phyloP scores from a whole-genome alignment of 805 yeast genomes.

The Wickerhamomyces tratensis region DNA sequence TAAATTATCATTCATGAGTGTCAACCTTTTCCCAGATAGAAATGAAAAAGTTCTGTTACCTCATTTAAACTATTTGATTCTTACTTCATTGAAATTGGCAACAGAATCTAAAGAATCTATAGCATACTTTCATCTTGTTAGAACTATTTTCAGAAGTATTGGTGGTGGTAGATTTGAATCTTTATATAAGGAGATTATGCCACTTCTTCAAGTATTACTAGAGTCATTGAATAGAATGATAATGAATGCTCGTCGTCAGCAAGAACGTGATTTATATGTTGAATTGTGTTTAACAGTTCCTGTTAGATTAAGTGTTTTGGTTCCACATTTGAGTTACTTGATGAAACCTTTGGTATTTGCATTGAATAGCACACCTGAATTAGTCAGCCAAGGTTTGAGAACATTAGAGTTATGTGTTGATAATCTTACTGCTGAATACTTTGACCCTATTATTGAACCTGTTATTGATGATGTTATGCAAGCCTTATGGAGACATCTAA shows the following conservation, averaged over 20 bases:
- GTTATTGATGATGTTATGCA: constrained; percentile 91
- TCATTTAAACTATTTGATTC: constrained; percentile 73
- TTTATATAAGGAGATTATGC: constrained; percentile 86
- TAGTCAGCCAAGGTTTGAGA: constrained; percentile 89
- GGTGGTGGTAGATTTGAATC: constrained; percentile 97
- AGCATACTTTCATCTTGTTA: constrained; percentile 76
- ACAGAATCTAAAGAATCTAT: constrained; percentile 87
- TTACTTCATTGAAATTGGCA: constrained; percentile 69
- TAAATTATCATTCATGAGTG: constrained; percentile 93
- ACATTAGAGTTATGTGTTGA: constrained; percentile 95
- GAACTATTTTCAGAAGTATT: constrained; percentile 86
- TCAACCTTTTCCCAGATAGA: constrained; percentile 76
- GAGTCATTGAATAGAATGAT: constrained; percentile 82
- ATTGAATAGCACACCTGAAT: constrained; percentile 79
- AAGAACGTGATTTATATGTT: constrained; percentile 89
- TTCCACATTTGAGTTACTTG: constrained; percentile 81
- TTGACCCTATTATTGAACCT: constrained; percentile 95
- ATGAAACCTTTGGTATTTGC: constrained; percentile 92
- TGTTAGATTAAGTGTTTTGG: constrained; percentile 84
- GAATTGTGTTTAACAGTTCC: constrained; percentile 95
- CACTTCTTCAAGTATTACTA: constrained; percentile 75
- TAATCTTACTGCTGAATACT: constrained; percentile 89
- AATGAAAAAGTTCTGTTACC: constrained; percentile 87
- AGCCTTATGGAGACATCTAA: constrained; percentile 83
- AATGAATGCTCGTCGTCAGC: constrained; percentile 74